Conservation (phyloP, 352 stramenopile genomes). For the Pythium folliculosum region DNA sequence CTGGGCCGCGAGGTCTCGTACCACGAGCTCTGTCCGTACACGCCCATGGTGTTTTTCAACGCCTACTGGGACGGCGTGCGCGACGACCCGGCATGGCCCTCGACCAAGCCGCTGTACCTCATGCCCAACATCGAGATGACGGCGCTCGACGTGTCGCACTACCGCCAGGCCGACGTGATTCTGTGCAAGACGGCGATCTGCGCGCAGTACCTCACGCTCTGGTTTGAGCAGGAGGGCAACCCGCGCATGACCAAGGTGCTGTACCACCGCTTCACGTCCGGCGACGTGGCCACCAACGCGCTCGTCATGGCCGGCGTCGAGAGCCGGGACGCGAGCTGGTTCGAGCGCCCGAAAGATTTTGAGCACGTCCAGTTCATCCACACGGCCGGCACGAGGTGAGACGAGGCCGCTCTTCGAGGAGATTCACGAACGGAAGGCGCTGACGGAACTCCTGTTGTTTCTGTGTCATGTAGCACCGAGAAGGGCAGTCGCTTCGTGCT, state of each 20-base stretch:
- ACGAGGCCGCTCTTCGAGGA: too few relatives aligned
- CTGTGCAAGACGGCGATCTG: constrained; percentile 64
- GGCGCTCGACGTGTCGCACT: constrained; percentile 34
- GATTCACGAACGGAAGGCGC: too few relatives aligned
- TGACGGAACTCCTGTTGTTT: too few relatives aligned
- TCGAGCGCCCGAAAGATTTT: constrained; percentile 37
- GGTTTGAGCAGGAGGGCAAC: constrained; percentile 63
- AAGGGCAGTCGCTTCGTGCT: constrained; percentile 54
- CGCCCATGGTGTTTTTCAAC: constrained; percentile 42
- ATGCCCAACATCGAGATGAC: constrained; percentile 50
- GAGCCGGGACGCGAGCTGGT: constrained; percentile 4
- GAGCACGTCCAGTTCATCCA: constrained; percentile 49
- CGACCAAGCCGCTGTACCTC: constrained; percentile 31
- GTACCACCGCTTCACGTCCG: constrained; percentile 63
- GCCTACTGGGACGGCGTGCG: constrained; percentile 36
- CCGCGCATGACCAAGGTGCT: constrained; percentile 47
- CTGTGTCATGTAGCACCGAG: constrained; percentile 30
- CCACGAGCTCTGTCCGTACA: constrained; percentile 40
- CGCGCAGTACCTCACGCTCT: constrained; percentile 41
- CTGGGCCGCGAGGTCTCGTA: constrained; percentile 29
- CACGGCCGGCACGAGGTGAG: constrained; percentile 29
- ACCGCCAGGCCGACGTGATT: constrained; percentile 53
- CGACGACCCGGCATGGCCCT: constrained; percentile 24
- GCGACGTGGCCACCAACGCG: constrained; percentile 38
- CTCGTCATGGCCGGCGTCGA: not conserved